These are phyloP conservation scores for Trichoderma koningii DNA, from an alignment of 2,329 filamentous ascomycete genomes.

Conservation along the genomic window DNA sequence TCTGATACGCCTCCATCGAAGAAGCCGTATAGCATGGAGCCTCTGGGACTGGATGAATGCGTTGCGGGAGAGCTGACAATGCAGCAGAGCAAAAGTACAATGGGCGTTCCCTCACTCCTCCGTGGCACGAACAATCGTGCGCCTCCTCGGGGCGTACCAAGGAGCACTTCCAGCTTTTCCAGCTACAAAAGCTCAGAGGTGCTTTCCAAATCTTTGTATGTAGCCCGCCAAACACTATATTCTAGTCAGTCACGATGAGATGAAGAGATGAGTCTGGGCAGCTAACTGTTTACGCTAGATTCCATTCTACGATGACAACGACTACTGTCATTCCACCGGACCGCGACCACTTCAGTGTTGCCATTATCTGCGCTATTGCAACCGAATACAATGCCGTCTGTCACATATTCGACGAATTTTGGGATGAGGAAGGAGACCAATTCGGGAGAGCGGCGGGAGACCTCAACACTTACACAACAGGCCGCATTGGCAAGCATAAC, in stretches of 20 bases:
- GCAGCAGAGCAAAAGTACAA: not conserved
- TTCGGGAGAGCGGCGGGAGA: conserved; percentile 28
- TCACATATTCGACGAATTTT: conserved; percentile 28
- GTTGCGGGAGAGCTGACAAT: not conserved
- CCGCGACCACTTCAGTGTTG: conserved; percentile 24
- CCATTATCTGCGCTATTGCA: conserved; percentile 27
- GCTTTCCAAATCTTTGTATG: not conserved
- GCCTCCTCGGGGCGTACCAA: not conserved
- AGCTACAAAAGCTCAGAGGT: not conserved
- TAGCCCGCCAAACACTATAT: not conserved
- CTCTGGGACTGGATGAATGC: not conserved
- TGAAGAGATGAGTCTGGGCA: too few species aligned
- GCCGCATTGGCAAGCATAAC: conserved; percentile 33
- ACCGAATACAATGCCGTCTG: conserved; percentile 27
- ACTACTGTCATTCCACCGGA: not conserved
- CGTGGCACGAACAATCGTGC: not conserved
- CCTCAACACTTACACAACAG: conserved; percentile 32
- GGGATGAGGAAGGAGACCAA: conserved; percentile 25
- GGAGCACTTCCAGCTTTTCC: not conserved
- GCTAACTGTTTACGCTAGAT: not conserved
- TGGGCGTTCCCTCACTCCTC: not conserved
- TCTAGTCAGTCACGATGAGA: not conserved
- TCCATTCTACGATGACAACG: not conserved
- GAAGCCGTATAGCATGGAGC: not conserved
- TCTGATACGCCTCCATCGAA: not conserved